Percentiles rank a stretch among this genome's conserved stretches.
These are phyloP conservation scores for Pseudogymnoascus sp. DNA, from an alignment of 2,329 filamentous ascomycete genomes.

Conservation along the genomic window DNA sequence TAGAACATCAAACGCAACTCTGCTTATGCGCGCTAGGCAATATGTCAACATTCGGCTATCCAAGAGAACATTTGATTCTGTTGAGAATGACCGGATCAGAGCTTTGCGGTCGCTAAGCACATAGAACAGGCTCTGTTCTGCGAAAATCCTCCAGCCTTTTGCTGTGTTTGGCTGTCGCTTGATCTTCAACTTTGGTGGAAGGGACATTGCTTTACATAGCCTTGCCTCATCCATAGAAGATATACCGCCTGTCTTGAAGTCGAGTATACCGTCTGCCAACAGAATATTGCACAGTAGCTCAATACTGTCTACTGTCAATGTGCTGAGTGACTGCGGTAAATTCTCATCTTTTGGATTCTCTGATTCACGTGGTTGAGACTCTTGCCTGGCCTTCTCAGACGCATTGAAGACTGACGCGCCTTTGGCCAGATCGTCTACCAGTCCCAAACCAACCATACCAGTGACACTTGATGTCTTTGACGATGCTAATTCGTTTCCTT, in stretches of 20 bases:
- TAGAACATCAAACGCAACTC: constrained; percentile 49
- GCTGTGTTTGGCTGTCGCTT: neutral
- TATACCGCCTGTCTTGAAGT: neutral
- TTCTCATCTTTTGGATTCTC: neutral
- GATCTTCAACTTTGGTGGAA: neutral
- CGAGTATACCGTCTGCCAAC: neutral
- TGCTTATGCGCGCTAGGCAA: constrained; percentile 52
- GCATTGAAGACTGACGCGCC: neutral
- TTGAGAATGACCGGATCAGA: constrained; percentile 49
- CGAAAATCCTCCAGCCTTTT: constrained; percentile 49
- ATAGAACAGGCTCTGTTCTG: constrained; percentile 57
- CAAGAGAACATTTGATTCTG: constrained; percentile 40
- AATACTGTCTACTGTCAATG: neutral
- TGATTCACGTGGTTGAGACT: neutral
- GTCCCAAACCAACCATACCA: neutral
- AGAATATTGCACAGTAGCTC: neutral
- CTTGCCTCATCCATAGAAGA: neutral
- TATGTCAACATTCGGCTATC: constrained; percentile 58
- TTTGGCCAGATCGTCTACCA: neutral
- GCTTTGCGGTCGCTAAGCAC: constrained; percentile 51
- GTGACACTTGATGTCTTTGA: neutral
- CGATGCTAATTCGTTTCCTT: neutral
- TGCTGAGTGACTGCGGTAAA: neutral
- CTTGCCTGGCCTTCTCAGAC: neutral
- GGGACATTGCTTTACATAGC: neutral